Evolutionary conservation across 2,329 filamentous ascomycete genomes (phyloP).

Genomic region (Plectosphaerella cucumerina): DNA sequence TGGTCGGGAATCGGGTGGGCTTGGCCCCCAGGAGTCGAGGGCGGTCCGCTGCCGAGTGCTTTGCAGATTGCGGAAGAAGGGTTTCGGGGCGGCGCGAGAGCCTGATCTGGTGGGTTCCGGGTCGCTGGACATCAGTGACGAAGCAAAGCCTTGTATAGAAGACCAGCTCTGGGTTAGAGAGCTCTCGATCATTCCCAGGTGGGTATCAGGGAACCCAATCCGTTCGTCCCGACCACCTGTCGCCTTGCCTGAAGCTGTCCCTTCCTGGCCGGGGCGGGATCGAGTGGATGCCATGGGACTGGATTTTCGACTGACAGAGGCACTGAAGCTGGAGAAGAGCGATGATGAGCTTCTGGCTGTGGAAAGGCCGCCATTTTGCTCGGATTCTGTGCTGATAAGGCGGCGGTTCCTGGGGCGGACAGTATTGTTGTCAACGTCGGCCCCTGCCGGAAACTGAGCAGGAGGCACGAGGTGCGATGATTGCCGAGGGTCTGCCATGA

Average conservation of each 20-base stretch:
- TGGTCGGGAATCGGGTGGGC: constrained; percentile 32
- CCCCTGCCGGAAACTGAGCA: constrained; percentile 27
- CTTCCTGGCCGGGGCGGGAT: constrained; percentile 19
- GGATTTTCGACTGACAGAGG: constrained; percentile 35
- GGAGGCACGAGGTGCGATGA: constrained; percentile 40
- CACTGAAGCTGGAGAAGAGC: constrained; percentile 23
- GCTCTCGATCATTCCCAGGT: constrained; percentile 37
- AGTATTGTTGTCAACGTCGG: constrained; percentile 33
- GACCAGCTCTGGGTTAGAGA: constrained; percentile 52
- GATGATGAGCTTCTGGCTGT: constrained; percentile 17
- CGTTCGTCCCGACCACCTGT: not conserved
- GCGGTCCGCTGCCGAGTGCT: constrained; percentile 15
- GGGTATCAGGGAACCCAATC: not conserved
- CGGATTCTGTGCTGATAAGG: constrained; percentile 26
- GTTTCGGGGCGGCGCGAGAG: not conserved
- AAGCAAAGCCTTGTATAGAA: constrained; percentile 50
- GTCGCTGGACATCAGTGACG: constrained; percentile 33
- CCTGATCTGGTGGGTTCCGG: constrained; percentile 21
- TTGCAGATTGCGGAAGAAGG: not conserved
- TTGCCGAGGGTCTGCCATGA: constrained; percentile 14
- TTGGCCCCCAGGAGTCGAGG: constrained; percentile 45
- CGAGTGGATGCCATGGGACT: constrained; percentile 46
- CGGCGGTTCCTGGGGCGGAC: constrained; percentile 49
- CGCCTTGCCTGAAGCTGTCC: constrained; percentile 15
- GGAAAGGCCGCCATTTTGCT: constrained; percentile 18